Percentiles rank a stretch among this genome's conserved stretches.
Evolutionary conservation across 2,329 filamentous ascomycete genomes (phyloP).

Genomic region (Periconia sp.): DNA sequence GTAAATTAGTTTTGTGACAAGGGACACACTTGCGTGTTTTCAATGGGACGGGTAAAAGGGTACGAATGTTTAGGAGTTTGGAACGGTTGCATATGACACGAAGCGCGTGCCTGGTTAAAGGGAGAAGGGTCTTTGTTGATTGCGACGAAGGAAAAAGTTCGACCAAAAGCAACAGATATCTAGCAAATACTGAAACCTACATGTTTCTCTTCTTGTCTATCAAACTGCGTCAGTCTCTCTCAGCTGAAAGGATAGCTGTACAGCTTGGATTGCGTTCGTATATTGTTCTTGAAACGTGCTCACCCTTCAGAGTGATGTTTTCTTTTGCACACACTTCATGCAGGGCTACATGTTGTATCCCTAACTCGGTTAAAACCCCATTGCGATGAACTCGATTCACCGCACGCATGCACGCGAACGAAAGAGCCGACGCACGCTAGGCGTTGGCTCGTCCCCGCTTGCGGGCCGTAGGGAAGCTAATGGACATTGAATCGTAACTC

Average conservation of each 20-base stretch:
- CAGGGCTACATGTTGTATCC: too few species aligned
- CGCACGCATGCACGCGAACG: too few species aligned
- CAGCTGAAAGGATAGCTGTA: too few species aligned
- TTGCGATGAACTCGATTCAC: too few species aligned
- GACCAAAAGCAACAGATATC: neutral
- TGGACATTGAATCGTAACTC: too few species aligned
- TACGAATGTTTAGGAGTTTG: neutral
- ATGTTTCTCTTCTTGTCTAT: too few species aligned
- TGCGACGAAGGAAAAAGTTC: neutral
- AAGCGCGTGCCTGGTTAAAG: neutral
- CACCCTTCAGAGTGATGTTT: too few species aligned
- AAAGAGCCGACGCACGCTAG: neutral
- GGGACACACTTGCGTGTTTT: neutral
- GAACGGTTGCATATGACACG: neutral
- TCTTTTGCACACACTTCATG: too few species aligned
- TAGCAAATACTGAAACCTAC: neutral
- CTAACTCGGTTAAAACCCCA: too few species aligned
- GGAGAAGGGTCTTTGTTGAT: neutral
- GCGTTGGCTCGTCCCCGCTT: neutral
- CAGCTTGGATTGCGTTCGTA: too few species aligned
- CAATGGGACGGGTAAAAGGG: neutral
- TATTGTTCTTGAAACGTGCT: too few species aligned
- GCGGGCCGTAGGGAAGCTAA: neutral
- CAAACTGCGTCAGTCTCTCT: too few species aligned
- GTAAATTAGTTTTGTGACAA: slow-evolving; percentile 19